Percentiles rank a stretch among this genome's conserved stretches.
Evolutionary conservation across 2,329 filamentous ascomycete species (phyloP).

Genomic region (Fusarium tupiense): DNA sequence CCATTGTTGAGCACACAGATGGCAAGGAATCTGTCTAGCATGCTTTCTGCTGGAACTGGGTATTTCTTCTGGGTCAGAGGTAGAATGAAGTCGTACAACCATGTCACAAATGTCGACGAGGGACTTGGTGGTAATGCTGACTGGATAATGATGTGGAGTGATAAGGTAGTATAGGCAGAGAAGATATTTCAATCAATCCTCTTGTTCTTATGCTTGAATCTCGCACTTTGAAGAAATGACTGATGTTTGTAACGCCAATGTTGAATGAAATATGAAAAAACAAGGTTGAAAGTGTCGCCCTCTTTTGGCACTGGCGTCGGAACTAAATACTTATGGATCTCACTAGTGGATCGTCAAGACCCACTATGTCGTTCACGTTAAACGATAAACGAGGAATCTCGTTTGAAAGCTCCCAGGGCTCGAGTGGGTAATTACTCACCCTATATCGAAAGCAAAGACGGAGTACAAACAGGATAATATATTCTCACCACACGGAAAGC

Average conservation of each 20-base stretch:
- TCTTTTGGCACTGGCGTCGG: background rate
- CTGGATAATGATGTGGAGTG: background rate
- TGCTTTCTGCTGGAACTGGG: fast-evolving
- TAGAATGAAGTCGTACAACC: background rate
- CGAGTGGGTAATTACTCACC: fast-evolving
- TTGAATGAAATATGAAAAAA: background rate
- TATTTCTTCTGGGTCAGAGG: background rate
- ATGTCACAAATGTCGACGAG: background rate
- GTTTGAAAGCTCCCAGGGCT: background rate
- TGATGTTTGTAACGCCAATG: background rate
- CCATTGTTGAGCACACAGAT: background rate
- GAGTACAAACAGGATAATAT: fast-evolving
- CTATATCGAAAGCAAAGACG: too few species aligned
- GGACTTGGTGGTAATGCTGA: background rate
- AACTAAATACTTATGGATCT: background rate
- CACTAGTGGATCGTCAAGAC: background rate
- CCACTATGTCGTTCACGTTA: background rate
- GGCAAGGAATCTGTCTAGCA: background rate
- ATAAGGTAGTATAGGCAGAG: background rate
- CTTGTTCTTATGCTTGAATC: fast-evolving
- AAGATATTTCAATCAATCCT: fast-evolving
- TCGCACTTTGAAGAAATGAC: background rate
- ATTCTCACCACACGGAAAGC: too few species aligned
- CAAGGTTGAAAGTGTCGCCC: background rate
- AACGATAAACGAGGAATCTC: background rate